A percentile compares a stretch with the other conserved stretches of the same genome.
These are phyloP conservation scores for Periconia sp. DNA, from an alignment of 2,329 filamentous ascomycete species.

Conservation along the genomic window DNA sequence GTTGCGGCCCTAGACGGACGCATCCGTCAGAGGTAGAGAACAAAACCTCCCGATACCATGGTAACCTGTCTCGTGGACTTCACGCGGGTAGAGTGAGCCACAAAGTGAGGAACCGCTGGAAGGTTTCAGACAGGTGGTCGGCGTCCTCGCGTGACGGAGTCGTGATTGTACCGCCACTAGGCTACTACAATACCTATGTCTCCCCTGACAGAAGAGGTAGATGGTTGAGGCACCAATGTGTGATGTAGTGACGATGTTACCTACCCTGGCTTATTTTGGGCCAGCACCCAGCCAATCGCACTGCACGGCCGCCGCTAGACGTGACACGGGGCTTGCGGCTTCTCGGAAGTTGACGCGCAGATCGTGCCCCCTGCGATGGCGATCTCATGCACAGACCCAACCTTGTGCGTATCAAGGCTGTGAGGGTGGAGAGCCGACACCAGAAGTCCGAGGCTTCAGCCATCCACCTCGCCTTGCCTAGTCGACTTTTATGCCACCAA, in stretches of 20 bases:
- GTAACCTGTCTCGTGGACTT: background rate
- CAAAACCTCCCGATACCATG: background rate
- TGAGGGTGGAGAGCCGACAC: conserved; percentile 24
- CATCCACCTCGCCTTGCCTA: background rate
- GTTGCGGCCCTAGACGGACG: background rate
- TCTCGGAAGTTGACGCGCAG: background rate
- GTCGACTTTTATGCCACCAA: background rate
- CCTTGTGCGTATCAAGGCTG: conserved; percentile 3
- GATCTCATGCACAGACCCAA: background rate
- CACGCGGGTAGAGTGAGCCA: background rate
- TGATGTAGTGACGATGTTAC: background rate
- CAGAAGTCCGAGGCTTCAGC: conserved; percentile 18
- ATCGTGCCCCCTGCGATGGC: background rate
- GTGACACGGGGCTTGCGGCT: background rate
- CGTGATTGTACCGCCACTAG: background rate
- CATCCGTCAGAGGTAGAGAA: background rate
- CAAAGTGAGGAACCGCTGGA: background rate
- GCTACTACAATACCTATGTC: background rate
- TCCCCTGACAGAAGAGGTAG: background rate
- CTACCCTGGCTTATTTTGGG: background rate
- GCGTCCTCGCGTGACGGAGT: background rate
- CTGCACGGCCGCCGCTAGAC: background rate
- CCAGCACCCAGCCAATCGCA: background rate
- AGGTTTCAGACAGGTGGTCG: background rate
- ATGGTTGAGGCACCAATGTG: background rate